Base-by-base conservation (phyloP, 257 asterid genomes). In the Mitragyna speciosa region DNA sequence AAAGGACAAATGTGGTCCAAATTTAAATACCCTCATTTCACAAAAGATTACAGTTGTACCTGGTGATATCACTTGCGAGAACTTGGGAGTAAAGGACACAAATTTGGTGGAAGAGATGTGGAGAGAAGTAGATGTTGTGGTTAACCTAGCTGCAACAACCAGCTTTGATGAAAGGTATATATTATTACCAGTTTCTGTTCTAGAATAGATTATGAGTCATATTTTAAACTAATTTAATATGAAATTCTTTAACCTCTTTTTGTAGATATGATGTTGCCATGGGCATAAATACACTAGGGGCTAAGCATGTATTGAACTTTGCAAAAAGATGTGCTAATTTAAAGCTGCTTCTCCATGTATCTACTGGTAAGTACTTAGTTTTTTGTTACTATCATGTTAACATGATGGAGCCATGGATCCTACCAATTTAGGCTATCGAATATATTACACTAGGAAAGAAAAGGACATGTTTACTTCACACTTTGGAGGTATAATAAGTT, bases 91-190 rank as follows among this genome's bases (percentile, higher is more conserved):
- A 61, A 87, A 88, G 31, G 94, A 92, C 64, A 7, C 83, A 0
- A 67, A 5, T 30, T 75, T 95, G 83, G 31, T 90, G 78, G 88
- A 93, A 48, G 92, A 91, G 81, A 92, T 93, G 92, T 89, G 90
- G 90, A 84, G 73, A 71, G 79, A 90, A 84, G 89, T 93, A 36
- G 98, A 93, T 75, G 89, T 93, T 80, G 97, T 95, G 2, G 86
- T 93, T 64, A 95, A 95, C 80, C 81, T 93, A 78, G 99, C 99
- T 76, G 99, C 99, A 77, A 93, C 92, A 2, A 95, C 99, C 72
- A 89, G 92, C 68, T 95, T 95, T 76, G 97, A 95, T 78, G 98
- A 95, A 84, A 93, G 98, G 99, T 94, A 69, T 0, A n/a, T 14
- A 59, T 4, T 45, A 9, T 9, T 36, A 36, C 41, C 41, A 1